Conservation (phyloP, 345 rosid genomes). For the Salix arbutifolia region DNA sequence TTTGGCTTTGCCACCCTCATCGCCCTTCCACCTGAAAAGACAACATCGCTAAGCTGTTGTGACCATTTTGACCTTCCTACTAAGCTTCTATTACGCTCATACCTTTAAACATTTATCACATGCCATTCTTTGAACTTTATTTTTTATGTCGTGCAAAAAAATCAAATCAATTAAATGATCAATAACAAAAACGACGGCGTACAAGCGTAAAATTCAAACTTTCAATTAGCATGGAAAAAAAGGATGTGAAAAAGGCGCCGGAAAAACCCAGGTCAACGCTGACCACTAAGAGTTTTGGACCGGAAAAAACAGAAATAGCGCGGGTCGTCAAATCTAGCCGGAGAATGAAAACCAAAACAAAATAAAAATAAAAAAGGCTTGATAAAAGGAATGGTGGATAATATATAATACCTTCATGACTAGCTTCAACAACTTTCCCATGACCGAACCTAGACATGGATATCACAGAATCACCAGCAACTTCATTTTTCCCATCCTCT, state of each 20-base stretch:
- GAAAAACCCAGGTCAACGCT: background rate
- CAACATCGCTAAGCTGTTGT: background rate
- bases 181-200: constrained; percentile 9
- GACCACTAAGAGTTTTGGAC: constrained; percentile 1
- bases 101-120: background rate
- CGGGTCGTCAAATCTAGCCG: background rate
- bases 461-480: constrained; percentile 25
- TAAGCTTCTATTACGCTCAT: background rate
- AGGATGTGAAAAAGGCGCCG: constrained; percentile 4
- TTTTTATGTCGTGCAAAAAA: background rate
- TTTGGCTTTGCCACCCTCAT: constrained; percentile 48
- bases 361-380: background rate
- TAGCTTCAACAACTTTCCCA: constrained; percentile 40
- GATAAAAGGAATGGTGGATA: background rate
- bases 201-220: background rate
- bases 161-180: background rate
- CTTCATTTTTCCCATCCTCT: constrained; percentile 11
- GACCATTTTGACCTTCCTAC: background rate
- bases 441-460: constrained; percentile 40
- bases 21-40: constrained; percentile 33
- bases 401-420: constrained; percentile 47
- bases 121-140: background rate
- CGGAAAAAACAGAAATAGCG: background rate
- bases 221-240: background rate
- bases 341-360: background rate